These are phyloP conservation scores for Cryphonectria parasitica DNA, from an alignment of 2,329 filamentous ascomycete species.

Conservation along the genomic window DNA sequence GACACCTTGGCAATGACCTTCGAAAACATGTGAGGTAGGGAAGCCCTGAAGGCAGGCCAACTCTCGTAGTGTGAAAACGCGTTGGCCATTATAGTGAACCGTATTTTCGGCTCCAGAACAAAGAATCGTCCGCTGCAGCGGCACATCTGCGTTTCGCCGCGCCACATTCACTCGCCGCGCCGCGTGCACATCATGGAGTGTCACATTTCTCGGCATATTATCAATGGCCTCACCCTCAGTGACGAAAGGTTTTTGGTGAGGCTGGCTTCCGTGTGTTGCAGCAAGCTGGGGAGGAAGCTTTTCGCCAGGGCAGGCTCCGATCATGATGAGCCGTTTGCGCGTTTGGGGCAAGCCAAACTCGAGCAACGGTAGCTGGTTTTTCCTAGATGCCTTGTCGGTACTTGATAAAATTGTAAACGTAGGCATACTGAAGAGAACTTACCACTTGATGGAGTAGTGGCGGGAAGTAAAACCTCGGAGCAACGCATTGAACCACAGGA, in stretches of 20 bases:
- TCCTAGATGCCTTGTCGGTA: neutral
- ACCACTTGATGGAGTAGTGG: constrained; percentile 73
- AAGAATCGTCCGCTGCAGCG: constrained; percentile 63
- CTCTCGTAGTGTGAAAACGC: constrained; percentile 70
- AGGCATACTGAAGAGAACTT: neutral
- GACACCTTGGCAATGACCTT: constrained; percentile 35
- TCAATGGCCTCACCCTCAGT: constrained; percentile 50
- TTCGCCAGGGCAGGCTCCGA: constrained; percentile 70
- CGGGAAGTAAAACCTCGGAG: constrained; percentile 66
- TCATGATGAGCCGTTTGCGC: constrained; percentile 57
- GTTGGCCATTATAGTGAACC: constrained; percentile 65
- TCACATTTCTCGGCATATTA: constrained; percentile 36
- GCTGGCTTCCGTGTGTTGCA: constrained; percentile 57
- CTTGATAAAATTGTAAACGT: neutral
- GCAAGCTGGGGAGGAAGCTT: constrained; percentile 66
- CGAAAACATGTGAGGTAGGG: constrained; percentile 63
- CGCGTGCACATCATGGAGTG: constrained; percentile 45
- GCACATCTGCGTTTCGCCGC: constrained; percentile 50
- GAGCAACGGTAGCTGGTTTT: constrained; percentile 55
- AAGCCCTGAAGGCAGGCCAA: constrained; percentile 74
- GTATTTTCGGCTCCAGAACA: constrained; percentile 60
- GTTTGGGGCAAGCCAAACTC: constrained; percentile 56
- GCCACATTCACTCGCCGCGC: constrained; percentile 33
- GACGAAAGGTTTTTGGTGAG: constrained; percentile 43
- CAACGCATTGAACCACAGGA: constrained; percentile 60